These are phyloP conservation scores for Aspergillus incahuasiensis DNA, from an alignment of 495 filamentous ascomycete species.

Conservation along the genomic window DNA sequence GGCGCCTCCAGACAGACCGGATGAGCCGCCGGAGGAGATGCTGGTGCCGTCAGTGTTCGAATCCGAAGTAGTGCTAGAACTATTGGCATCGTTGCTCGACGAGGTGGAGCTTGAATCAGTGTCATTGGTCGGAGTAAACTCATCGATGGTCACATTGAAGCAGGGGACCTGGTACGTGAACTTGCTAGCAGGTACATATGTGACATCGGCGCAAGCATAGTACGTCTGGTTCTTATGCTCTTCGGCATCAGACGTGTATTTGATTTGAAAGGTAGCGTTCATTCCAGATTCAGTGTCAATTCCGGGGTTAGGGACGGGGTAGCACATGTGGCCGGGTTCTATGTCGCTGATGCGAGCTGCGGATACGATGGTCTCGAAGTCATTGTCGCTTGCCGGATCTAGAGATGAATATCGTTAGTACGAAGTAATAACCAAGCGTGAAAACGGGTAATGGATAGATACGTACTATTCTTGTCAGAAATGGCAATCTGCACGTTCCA, in stretches of 20 bases:
- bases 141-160: slow-evolving; percentile 44
- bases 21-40: not conserved
- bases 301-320: slow-evolving; percentile 39
- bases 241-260: slow-evolving; percentile 43
- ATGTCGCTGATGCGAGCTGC: slow-evolving; percentile 25
- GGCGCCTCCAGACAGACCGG: slow-evolving; percentile 36
- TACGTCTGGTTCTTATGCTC: slow-evolving; percentile 43
- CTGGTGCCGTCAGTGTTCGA: not conserved
- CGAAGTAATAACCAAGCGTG: not conserved
- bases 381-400: slow-evolving; percentile 39
- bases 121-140: slow-evolving; percentile 14
- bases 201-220: slow-evolving; percentile 50
- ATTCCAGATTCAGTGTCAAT: slow-evolving; percentile 30
- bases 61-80: not conserved
- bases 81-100: not conserved
- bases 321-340: slow-evolving; percentile 47
- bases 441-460: not conserved
- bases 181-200: slow-evolving; percentile 34
- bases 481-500: slow-evolving; percentile 44
- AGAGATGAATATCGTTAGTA: too few relatives aligned
- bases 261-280: slow-evolving; percentile 50
- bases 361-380: slow-evolving; percentile 39
- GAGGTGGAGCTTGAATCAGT: slow-evolving; percentile 8
- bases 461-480: slow-evolving; percentile 41
- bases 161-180: slow-evolving; percentile 42